Percentiles rank a stretch among this genome's conserved stretches.
phyloP scores from a whole-genome alignment of 306 rosid species.

The Fragaria iinumae region DNA sequence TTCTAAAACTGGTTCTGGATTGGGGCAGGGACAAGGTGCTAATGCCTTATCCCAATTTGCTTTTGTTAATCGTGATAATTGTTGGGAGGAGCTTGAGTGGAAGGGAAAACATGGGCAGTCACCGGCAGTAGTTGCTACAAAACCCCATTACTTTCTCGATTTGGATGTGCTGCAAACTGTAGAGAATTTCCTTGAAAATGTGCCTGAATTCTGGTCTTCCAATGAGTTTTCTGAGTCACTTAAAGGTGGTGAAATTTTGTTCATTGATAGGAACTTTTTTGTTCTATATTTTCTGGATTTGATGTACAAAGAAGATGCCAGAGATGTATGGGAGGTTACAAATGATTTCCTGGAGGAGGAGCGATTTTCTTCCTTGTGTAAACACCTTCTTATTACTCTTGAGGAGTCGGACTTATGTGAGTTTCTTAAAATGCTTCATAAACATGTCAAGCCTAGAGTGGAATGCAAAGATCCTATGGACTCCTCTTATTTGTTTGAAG shows the following conservation, averaged over 20 bases:
- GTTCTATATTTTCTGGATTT: conserved; percentile 54
- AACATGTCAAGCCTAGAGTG: conserved; percentile 43
- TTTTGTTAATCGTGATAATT: conserved; percentile 73
- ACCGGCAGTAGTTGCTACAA: conserved; percentile 93
- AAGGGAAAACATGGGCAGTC: conserved; percentile 97
- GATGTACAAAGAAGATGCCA: conserved; percentile 64
- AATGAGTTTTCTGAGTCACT: conserved; percentile 70
- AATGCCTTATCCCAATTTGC: conserved; percentile 80
- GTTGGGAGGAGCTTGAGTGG: conserved; percentile 99
- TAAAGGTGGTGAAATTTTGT: conserved; percentile 80
- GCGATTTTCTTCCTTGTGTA: conserved; percentile 70
- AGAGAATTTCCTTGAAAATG: conserved; percentile 71
- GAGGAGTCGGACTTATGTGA: conserved; percentile 62
- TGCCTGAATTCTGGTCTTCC: conserved; percentile 94
- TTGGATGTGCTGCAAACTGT: conserved; percentile 72
- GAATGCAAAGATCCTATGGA: conserved; percentile 40
- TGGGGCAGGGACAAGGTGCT: conserved; percentile 72
- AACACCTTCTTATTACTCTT: conserved; percentile 71
- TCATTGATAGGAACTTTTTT: conserved; percentile 60
- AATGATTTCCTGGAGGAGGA: conserved; percentile 61
- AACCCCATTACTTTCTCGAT: conserved; percentile 91
- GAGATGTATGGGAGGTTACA: conserved; percentile 64
- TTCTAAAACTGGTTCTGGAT: conserved; percentile 48
- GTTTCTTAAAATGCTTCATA: conserved; percentile 52
- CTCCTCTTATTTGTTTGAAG: conserved; percentile 54